A percentile compares a stretch with the other conserved stretches of the same genome.
Conservation (phyloP, 371 early-diverging fungal species). For the Rhizopus microsporus region DNA sequence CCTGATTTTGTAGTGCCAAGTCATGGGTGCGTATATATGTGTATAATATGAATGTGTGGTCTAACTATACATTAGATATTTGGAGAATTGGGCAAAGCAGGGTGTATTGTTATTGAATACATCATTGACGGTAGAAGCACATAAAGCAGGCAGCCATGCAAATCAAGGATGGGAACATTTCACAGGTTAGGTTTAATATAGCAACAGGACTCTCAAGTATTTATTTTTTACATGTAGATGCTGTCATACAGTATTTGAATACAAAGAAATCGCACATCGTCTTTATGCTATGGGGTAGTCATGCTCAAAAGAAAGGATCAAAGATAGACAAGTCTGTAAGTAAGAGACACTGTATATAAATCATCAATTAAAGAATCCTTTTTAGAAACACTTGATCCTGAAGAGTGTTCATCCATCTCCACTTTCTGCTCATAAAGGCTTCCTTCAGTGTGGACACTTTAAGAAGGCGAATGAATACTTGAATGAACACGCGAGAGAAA, state of each 20-base stretch:
- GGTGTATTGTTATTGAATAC: slow-evolving; percentile 97
- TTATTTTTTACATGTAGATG: slow-evolving; percentile 48
- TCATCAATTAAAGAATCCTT: neutral
- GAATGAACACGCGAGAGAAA: slow-evolving; percentile 51
- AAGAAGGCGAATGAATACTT: slow-evolving; percentile 93
- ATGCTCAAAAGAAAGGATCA: slow-evolving; percentile 80
- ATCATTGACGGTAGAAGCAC: slow-evolving; percentile 86
- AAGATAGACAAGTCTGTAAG: slow-evolving; percentile 58
- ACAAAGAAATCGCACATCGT: slow-evolving; percentile 70
- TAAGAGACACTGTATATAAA: slow-evolving; percentile 1
- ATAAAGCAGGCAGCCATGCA: slow-evolving; percentile 88
- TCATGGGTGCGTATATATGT: slow-evolving; percentile 50
- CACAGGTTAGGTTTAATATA: slow-evolving; percentile 59
- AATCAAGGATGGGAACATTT: slow-evolving; percentile 89
- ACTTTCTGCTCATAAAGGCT: slow-evolving; percentile 87
- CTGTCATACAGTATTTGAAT: slow-evolving; percentile 77
- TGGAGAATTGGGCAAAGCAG: slow-evolving; percentile 85
- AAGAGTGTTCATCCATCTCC: slow-evolving; percentile 95
- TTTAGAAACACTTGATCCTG: slow-evolving; percentile 82
- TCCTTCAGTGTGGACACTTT: slow-evolving; percentile 91
- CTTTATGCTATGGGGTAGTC: slow-evolving; percentile 96
- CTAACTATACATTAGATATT: slow-evolving; percentile 50
- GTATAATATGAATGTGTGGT: neutral
- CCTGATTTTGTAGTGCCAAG: slow-evolving; percentile 62
- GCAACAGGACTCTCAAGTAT: neutral